Conservation (phyloP, 1,284 basidiomycete genomes). For the Austroboletus olivaceoglutinosus region DNA sequence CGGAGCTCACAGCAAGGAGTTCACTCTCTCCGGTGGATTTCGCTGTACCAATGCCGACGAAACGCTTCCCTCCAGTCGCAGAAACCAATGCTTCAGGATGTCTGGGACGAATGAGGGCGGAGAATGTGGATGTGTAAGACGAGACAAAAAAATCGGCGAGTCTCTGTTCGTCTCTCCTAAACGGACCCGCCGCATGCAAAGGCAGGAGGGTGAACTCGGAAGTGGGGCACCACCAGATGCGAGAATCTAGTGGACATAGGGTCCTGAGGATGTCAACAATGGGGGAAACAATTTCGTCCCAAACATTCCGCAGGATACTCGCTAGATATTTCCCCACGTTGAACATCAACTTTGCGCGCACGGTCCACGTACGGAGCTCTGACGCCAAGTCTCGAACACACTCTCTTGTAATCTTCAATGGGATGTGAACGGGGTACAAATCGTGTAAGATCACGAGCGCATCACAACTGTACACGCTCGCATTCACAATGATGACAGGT, state of each 20-base stretch:
- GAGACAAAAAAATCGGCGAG: background rate
- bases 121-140: background rate
- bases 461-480: background rate
- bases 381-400: background rate
- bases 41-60: background rate
- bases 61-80: background rate
- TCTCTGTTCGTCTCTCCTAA: background rate
- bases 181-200: background rate
- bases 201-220: background rate
- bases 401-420: background rate
- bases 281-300: conserved; percentile 25
- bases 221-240: background rate
- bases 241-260: background rate
- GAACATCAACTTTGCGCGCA: background rate
- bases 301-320: conserved; percentile 19
- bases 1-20: background rate
- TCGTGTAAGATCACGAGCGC: background rate
- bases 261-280: conserved; percentile 15
- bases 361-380: background rate
- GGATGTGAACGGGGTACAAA: background rate
- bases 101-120: conserved; percentile 20
- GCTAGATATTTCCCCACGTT: background rate
- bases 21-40: background rate
- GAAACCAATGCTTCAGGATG: background rate
- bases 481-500: background rate